A percentile compares a stretch with the other conserved stretches of the same genome.
Evolutionary conservation across 495 filamentous ascomycete species (phyloP).

Genomic region (Venustampulla echinocandica): DNA sequence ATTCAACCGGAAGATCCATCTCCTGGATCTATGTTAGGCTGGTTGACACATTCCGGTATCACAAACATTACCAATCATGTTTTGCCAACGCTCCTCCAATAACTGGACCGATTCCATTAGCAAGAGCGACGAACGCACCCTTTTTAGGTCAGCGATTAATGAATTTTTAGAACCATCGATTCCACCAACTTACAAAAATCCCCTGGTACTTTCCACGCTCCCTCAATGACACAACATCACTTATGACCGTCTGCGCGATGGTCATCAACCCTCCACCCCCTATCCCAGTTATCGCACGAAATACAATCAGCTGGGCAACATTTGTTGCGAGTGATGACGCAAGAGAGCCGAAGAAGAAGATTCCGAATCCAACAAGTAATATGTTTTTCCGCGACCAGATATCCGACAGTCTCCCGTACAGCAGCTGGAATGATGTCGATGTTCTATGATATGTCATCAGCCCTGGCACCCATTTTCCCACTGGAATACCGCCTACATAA

Average conservation of each 20-base stretch:
- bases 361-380: slow-evolving; percentile 39
- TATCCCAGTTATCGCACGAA: slow-evolving; percentile 46
- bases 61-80: slow-evolving; percentile 17
- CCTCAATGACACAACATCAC: slow-evolving; percentile 45
- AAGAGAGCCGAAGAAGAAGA: slow-evolving; percentile 47
- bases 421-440: slow-evolving; percentile 47
- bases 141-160: slow-evolving; percentile 6
- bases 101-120: slow-evolving; percentile 46
- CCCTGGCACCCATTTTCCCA: no score
- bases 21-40: slow-evolving; percentile 34
- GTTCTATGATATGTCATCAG: no score
- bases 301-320: slow-evolving; percentile 44
- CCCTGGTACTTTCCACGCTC: slow-evolving; percentile 53
- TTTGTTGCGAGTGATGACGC: slow-evolving; percentile 43
- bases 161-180: background rate
- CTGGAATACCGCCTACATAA: slow-evolving; percentile 35
- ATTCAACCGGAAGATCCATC: slow-evolving; percentile 49
- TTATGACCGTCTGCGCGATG: slow-evolving; percentile 44
- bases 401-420: slow-evolving; percentile 48
- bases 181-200: slow-evolving; percentile 36
- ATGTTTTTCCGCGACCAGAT: slow-evolving; percentile 50
- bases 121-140: slow-evolving; percentile 44
- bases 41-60: slow-evolving; percentile 3
- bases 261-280: slow-evolving; percentile 51
- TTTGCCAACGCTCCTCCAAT: slow-evolving; percentile 44